Conservation (phyloP, 441 rosid genomes). For the Manihot esculenta region DNA sequence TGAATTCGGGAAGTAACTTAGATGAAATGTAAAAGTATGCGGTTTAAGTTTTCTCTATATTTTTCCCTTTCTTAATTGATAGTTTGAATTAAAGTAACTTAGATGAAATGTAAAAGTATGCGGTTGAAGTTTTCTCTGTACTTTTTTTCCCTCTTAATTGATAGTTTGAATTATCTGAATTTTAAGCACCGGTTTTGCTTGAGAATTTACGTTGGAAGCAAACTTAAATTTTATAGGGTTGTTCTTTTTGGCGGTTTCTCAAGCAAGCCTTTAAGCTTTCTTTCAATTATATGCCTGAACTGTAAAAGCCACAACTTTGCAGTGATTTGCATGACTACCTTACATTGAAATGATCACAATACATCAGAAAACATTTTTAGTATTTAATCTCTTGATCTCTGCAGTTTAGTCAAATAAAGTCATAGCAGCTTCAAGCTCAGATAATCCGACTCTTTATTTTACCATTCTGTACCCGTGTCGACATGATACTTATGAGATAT, state of each 20-base stretch:
- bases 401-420: not conserved
- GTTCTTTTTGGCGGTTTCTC: not conserved
- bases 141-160: not conserved
- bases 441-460: too few species aligned
- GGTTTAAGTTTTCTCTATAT: not conserved
- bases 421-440: too few species aligned
- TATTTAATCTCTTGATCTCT: not conserved
- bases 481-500: too few species aligned
- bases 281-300: not conserved
- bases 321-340: not conserved
- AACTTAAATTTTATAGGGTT: not conserved
- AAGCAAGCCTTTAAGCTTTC: not conserved
- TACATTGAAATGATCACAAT: not conserved
- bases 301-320: not conserved
- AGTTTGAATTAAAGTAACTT: not conserved
- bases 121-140: not conserved
- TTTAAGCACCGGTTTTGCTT: not conserved
- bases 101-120: not conserved
- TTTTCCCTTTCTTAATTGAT: not conserved
- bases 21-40: not conserved
- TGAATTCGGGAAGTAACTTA: not conserved
- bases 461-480: too few species aligned
- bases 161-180: not conserved
- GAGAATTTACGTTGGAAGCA: not conserved
- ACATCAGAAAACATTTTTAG: too few species aligned